Conservation (phyloP, 106 monocot species). For the Dioscorea alata region DNA sequence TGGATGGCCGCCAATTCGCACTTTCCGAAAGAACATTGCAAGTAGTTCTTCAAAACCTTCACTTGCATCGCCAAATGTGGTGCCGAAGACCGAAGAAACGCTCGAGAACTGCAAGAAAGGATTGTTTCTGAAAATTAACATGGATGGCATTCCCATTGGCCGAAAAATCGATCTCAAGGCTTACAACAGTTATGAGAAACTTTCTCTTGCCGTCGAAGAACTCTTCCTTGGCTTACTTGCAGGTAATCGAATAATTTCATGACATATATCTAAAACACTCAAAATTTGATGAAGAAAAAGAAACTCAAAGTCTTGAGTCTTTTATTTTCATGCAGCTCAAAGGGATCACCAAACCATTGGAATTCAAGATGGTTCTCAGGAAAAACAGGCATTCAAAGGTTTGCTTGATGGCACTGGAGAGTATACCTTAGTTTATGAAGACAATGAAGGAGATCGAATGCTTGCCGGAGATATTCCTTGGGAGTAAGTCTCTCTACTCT, state of each 20-base stretch:
- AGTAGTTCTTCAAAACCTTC: slow-evolving; percentile 37
- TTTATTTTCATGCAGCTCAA: slow-evolving; percentile 46
- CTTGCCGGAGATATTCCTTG: slow-evolving; percentile 93
- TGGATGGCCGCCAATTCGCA: slow-evolving; percentile 93
- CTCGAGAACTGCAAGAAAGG: slow-evolving; percentile 12
- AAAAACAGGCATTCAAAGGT: slow-evolving; percentile 29
- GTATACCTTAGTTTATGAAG: slow-evolving; percentile 88
- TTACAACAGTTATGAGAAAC: slow-evolving; percentile 61
- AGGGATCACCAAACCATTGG: slow-evolving; percentile 14
- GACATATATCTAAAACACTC: too few species aligned
- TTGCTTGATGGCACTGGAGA: slow-evolving; percentile 74
- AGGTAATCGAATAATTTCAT: slow-evolving; percentile 28
- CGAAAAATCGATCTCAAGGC: slow-evolving; percentile 78
- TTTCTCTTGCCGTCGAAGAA: slow-evolving; percentile 62
- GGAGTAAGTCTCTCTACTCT: slow-evolving; percentile 52
- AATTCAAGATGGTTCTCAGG: slow-evolving; percentile 7
- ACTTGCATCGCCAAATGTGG: slow-evolving; percentile 15
- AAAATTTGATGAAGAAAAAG: too few species aligned
- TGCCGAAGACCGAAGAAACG: slow-evolving; percentile 9
- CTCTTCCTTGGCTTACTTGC: slow-evolving; percentile 82
- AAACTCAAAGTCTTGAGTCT: too few species aligned
- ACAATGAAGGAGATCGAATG: slow-evolving; percentile 81
- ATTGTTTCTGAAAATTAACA: slow-evolving; percentile 83
- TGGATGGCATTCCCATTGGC: slow-evolving; percentile 93
- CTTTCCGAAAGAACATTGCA: slow-evolving; percentile 60